Evolutionary conservation across 2,329 filamentous ascomycete species (phyloP).

Genomic region (Colletotrichum sp.): DNA sequence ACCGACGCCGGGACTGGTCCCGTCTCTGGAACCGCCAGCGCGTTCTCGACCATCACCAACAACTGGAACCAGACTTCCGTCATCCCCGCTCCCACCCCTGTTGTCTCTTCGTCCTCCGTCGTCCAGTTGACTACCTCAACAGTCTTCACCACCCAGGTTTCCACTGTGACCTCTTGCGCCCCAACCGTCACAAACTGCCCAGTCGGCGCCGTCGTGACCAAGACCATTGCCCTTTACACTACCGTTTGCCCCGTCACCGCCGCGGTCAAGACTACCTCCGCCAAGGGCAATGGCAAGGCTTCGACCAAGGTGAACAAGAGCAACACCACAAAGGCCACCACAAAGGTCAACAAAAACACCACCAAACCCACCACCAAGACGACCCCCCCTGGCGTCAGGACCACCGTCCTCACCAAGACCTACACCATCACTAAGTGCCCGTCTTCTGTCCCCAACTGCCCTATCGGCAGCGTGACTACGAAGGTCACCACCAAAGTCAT

Average conservation of each 20-base stretch:
- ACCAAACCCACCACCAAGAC: not conserved
- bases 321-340: not conserved
- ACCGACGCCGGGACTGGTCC: not conserved
- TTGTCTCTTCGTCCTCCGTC: constrained; percentile 17
- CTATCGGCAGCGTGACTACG: constrained; percentile 40
- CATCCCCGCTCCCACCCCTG: not conserved
- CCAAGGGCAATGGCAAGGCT: not conserved
- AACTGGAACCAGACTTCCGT: not conserved
- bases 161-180: constrained; percentile 62
- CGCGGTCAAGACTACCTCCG: not conserved
- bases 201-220: constrained; percentile 40
- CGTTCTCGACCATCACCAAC: not conserved
- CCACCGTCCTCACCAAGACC: constrained; percentile 44
- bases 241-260: constrained; percentile 46
- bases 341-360: not conserved
- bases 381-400: constrained; percentile 17
- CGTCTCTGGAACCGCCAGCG: not conserved
- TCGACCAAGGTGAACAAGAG: not conserved
- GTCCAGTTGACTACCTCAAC: constrained; percentile 36
- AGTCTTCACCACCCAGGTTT: constrained; percentile 46
- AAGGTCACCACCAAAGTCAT: constrained; percentile 35
- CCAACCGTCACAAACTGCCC: constrained; percentile 45
- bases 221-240: constrained; percentile 37
- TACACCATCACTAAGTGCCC: constrained; percentile 63
- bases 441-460: constrained; percentile 44